Conservation (phyloP, 2,329 filamentous ascomycete genomes). For the Hypoxylon sp. region DNA sequence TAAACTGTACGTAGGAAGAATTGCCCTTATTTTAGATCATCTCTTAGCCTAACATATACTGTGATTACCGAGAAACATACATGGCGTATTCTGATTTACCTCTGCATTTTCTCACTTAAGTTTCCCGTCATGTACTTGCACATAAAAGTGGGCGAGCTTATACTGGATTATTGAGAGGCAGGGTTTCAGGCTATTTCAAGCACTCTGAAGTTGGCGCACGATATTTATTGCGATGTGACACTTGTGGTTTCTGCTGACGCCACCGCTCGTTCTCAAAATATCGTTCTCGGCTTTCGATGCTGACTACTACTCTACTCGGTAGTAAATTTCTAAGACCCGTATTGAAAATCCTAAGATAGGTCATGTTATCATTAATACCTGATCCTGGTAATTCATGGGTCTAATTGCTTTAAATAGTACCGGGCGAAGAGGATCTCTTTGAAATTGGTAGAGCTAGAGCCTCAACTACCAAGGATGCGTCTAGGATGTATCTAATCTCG, state of each 20-base stretch:
- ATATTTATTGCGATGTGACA: background rate
- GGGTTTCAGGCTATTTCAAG: constrained; percentile 7
- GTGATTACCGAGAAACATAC: background rate
- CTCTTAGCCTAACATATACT: background rate
- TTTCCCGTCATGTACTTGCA: background rate
- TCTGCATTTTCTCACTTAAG: background rate
- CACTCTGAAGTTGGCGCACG: background rate
- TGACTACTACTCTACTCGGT: constrained; percentile 2
- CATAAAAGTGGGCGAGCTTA: background rate
- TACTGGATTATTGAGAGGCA: constrained; percentile 1
- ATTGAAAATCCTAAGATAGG: background rate
- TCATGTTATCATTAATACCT: constrained; percentile 4
- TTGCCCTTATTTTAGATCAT: background rate
- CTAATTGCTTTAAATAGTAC: constrained; percentile 23
- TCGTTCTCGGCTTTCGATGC: constrained; percentile 1
- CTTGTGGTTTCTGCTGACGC: constrained; percentile 18
- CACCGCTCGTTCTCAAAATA: constrained; percentile 10
- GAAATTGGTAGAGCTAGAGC: constrained; percentile 26
- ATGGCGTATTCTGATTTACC: background rate
- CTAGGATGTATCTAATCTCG: constrained; percentile 22
- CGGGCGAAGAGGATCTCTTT: background rate
- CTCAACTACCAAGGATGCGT: constrained; percentile 20
- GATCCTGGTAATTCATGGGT: constrained; percentile 5
- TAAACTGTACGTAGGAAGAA: background rate
- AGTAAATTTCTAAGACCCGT: background rate